These are phyloP conservation scores for Royoungia palumana DNA, from an alignment of 768 basidiomycete species.

Conservation along the genomic window DNA sequence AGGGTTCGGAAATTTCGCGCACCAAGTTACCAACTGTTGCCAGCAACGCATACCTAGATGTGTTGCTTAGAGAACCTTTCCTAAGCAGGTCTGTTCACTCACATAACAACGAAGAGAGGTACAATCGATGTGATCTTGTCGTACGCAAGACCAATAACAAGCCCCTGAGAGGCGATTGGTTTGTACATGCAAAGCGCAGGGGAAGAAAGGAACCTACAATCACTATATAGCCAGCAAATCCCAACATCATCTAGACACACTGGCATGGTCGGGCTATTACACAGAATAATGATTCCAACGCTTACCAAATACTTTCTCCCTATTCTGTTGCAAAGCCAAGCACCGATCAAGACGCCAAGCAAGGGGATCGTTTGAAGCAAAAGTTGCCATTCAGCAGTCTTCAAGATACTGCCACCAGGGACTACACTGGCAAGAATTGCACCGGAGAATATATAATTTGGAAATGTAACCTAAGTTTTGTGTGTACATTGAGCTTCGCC, in stretches of 20 bases:
- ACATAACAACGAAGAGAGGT: slow-evolving; percentile 68
- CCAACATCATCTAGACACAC: slow-evolving; percentile 56
- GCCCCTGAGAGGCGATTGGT: slow-evolving; percentile 27
- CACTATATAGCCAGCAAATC: slow-evolving; percentile 63
- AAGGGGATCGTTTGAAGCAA: slow-evolving; percentile 59
- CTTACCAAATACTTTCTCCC: slow-evolving; percentile 57
- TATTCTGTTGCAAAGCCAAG: slow-evolving; percentile 45
- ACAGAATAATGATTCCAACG: not conserved
- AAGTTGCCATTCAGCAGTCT: slow-evolving; percentile 68
- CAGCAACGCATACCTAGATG: slow-evolving; percentile 63
- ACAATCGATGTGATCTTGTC: slow-evolving; percentile 58
- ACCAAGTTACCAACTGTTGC: slow-evolving; percentile 67
- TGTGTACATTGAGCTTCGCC: not conserved
- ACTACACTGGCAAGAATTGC: slow-evolving; percentile 67
- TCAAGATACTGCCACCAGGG: slow-evolving; percentile 48
- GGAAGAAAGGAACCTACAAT: slow-evolving; percentile 40
- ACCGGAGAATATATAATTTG: slow-evolving; percentile 68
- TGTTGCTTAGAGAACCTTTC: not conserved
- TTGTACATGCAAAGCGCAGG: not conserved
- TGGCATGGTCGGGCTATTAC: slow-evolving; percentile 1
- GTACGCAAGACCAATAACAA: slow-evolving; percentile 58
- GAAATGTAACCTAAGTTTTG: slow-evolving; percentile 54
- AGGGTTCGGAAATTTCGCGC: slow-evolving; percentile 12
- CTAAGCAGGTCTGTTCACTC: slow-evolving; percentile 18
- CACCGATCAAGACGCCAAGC: slow-evolving; percentile 56